A percentile compares a stretch with the other conserved stretches of the same genome.
phyloP scores from a whole-genome alignment of 371 early-diverging fungal genomes.

The Circinella minor region DNA sequence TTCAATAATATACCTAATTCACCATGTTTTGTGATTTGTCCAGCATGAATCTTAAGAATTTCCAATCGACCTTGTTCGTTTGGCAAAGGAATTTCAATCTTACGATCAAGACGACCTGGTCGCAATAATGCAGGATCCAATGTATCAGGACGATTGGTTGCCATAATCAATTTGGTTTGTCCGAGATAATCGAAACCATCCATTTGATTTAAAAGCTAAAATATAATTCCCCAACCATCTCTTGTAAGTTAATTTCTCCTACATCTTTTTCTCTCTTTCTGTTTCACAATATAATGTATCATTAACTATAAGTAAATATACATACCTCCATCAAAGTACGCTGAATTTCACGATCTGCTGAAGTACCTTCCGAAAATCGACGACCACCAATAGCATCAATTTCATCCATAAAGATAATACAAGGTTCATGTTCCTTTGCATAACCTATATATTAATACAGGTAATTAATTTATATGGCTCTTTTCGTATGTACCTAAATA shows the following conservation, averaged over 20 bases:
- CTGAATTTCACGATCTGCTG: conserved; percentile 99
- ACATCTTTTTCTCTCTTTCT: too few relatives aligned
- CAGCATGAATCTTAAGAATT: conserved; percentile 98
- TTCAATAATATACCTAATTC: conserved; percentile 77
- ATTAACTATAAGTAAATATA: neutral
- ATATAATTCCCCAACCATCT: too few relatives aligned
- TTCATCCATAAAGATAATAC: conserved; percentile 99
- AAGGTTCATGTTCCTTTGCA: conserved; percentile 99
- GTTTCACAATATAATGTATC: neutral
- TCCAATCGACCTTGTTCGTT: conserved; percentile 92
- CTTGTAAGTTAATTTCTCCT: too few relatives aligned
- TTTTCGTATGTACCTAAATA: neutral
- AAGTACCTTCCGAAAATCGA: conserved; percentile 98
- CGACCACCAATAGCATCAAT: conserved; percentile 99
- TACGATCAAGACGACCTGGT: conserved; percentile 98
- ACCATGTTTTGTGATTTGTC: conserved; percentile 93
- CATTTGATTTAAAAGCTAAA: conserved; percentile 96
- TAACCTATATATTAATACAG: conserved; percentile 64
- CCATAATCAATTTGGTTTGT: conserved; percentile 99
- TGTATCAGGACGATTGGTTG: conserved; percentile 99
- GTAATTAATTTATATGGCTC: neutral
- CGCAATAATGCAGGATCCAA: conserved; percentile 98
- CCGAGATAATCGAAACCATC: conserved; percentile 99
- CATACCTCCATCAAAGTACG: conserved; percentile 97
- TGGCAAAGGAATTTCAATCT: conserved; percentile 98